These are phyloP conservation scores for Blechomonas ayalai DNA, from an alignment of 208 protist genomes.

Conservation along the genomic window DNA sequence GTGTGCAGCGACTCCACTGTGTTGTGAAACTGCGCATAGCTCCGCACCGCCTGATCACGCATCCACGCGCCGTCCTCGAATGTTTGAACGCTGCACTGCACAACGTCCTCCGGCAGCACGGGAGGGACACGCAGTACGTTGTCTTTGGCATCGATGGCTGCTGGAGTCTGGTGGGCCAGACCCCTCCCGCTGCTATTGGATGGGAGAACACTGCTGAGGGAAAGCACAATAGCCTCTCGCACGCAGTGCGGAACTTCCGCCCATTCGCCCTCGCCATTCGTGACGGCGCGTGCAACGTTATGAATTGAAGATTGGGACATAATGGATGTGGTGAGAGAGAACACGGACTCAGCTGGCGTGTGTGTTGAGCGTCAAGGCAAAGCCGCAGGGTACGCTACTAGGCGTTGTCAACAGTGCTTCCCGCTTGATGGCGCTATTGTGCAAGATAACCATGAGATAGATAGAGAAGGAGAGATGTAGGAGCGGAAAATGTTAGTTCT, in stretches of 20 bases:
- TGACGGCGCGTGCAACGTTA: conserved; percentile 23
- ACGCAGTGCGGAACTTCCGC: conserved; percentile 44
- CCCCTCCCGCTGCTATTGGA: not conserved
- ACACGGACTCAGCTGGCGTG: too few relatives aligned
- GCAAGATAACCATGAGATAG: too few relatives aligned
- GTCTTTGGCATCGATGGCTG: not conserved
- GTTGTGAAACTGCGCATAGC: conserved; percentile 80
- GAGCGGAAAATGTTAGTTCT: too few relatives aligned
- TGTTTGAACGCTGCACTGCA: conserved; percentile 67
- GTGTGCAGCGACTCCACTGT: conserved; percentile 53
- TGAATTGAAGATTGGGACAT: conserved; percentile 10
- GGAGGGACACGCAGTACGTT: conserved; percentile 6
- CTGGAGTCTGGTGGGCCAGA: too few relatives aligned
- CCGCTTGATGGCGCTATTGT: too few relatives aligned
- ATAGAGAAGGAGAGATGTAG: too few relatives aligned
- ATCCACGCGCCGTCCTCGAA: conserved; percentile 70
- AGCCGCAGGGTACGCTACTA: too few relatives aligned
- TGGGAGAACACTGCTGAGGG: conserved; percentile 11
- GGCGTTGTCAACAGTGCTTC: too few relatives aligned
- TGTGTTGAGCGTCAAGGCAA: too few relatives aligned
- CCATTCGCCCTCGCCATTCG: conserved; percentile 67
- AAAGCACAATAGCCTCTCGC: conserved; percentile 54
- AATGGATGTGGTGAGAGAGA: too few relatives aligned
- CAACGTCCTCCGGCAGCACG: conserved; percentile 41
- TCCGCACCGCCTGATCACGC: conserved; percentile 62